Evolutionary conservation across 2,329 filamentous ascomycete genomes (phyloP).

Genomic region (Epicoccum sorghinum): DNA sequence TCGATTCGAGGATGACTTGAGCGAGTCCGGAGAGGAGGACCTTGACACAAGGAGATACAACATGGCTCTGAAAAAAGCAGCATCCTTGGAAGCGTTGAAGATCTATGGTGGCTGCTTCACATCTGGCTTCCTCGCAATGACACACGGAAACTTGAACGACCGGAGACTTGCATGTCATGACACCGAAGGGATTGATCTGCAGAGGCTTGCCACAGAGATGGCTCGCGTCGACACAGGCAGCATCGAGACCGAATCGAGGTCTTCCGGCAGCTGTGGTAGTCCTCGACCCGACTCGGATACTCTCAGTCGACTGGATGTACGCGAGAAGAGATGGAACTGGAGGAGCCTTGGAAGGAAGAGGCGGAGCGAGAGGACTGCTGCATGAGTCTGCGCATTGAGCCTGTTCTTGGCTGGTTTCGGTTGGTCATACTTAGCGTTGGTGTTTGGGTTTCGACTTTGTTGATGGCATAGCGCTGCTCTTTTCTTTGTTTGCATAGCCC

Average conservation of each 20-base stretch:
- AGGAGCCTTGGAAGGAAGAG: constrained; percentile 29
- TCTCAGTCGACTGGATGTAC: constrained; percentile 23
- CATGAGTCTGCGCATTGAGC: constrained; percentile 1
- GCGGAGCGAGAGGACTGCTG: constrained; percentile 19
- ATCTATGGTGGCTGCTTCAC: constrained; percentile 42
- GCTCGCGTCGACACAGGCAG: constrained; percentile 21
- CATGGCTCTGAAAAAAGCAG: constrained; percentile 30
- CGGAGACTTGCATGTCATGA: constrained; percentile 25
- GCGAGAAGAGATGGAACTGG: constrained; percentile 28
- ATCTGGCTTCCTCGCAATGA: constrained; percentile 38
- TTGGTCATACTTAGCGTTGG: constrained; percentile 11
- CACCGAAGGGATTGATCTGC: constrained; percentile 33
- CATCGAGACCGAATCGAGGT: constrained; percentile 18
- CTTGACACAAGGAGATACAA: constrained; percentile 21
- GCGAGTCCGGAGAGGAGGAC: constrained; percentile 33
- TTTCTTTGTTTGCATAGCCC: constrained; percentile 12
- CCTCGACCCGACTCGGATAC: constrained; percentile 44
- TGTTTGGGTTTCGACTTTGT: constrained; percentile 18
- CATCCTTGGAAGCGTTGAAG: constrained; percentile 39
- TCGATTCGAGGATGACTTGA: constrained; percentile 26
- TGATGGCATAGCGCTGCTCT: constrained; percentile 15
- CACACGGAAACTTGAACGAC: constrained; percentile 31
- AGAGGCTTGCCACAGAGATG: constrained; percentile 33
- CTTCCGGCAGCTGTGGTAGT: constrained; percentile 25
- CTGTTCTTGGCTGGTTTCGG: not conserved